Evolutionary conservation across 345 rosid genomes (phyloP), one percentile per base, ranked within the genome.

Genomic region (Iberis pinnata): DNA sequence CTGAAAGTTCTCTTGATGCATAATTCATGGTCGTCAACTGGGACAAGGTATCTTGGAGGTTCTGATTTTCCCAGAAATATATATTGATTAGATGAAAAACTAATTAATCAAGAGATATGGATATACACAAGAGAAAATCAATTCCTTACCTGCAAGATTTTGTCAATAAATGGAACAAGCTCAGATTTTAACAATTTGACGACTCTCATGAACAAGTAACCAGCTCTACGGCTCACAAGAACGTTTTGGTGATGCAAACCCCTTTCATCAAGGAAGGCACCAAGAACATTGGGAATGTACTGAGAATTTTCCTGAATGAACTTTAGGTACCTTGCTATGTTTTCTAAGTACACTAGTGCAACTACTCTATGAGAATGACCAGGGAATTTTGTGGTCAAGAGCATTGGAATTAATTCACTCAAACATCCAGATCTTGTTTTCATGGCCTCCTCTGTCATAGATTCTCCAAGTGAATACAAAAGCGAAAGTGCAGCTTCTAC

Each of bases 401-500:
- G 88, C 85, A 70, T 69, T 7, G 84, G 79, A 68, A 87, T 78
- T 70, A 92, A 60, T 56, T 83, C 89, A 50, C 75, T 70, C 80
- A 88, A 60, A 50, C 71, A 70, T 42, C 92, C 92, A 58, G 69
- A 65, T 46, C 93, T 89, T 19, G 73, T 26, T 71, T 72, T 84
- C 78, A 88, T 63, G 45, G 80, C 77, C 66, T 80, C 95, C 20
- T 84, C 96, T n/a, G 72, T 77, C 70, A 80, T 65, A 18, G 96
- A 75, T 76, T 92, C 96, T 51, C 98, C 95, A 51, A 84, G 61
- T 9, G 98, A 89, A 70, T 79, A 80, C 56, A 92, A 73, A 65
- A 92, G 95, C 32, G 98, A 83, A 70, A 92, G 86, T 6, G 96
- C 89, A 49, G 88, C 98, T 77, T 92, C 98, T 53, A 88, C 95